Conservation (phyloP, 2,329 filamentous ascomycete genomes). For the Beauveria varroae region DNA sequence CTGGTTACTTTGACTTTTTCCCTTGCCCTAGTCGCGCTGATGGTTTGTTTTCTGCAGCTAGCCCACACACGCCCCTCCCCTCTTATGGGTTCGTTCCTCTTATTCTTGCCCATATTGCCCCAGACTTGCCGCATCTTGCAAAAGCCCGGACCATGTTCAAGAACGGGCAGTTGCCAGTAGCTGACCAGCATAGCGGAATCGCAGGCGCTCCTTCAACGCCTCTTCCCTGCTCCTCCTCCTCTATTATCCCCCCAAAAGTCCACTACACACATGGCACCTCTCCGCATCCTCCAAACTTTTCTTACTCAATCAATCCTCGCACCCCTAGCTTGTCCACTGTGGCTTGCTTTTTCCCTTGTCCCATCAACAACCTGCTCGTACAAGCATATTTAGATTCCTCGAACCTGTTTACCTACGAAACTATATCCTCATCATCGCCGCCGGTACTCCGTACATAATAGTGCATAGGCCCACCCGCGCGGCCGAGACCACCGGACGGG, state of each 20-base stretch:
- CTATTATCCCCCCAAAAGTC: neutral
- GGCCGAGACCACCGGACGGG: constrained; percentile 4
- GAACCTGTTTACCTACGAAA: neutral
- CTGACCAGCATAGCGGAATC: neutral
- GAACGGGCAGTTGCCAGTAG: neutral
- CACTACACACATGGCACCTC: constrained; percentile 4
- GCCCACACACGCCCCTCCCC: neutral
- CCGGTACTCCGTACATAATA: neutral
- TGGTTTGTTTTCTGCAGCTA: neutral
- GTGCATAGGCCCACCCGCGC: neutral
- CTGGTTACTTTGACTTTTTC: no score
- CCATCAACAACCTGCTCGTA: neutral
- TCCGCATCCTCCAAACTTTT: constrained; percentile 1
- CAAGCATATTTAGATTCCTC: neutral
- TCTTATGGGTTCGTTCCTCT: neutral
- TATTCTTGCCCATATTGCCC: neutral
- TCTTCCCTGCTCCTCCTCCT: neutral
- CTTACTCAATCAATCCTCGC: neutral
- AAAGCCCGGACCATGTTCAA: neutral
- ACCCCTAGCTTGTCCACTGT: constrained; percentile 2
- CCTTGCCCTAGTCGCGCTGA: neutral
- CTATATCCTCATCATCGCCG: neutral
- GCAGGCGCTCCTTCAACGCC: neutral
- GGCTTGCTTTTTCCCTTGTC: neutral
- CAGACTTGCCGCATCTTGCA: constrained; percentile 1